Evolutionary conservation across 2,329 filamentous ascomycete species (phyloP), one percentile per base, ranked within the genome.

Genomic region (Fusarium marasasianum): DNA sequence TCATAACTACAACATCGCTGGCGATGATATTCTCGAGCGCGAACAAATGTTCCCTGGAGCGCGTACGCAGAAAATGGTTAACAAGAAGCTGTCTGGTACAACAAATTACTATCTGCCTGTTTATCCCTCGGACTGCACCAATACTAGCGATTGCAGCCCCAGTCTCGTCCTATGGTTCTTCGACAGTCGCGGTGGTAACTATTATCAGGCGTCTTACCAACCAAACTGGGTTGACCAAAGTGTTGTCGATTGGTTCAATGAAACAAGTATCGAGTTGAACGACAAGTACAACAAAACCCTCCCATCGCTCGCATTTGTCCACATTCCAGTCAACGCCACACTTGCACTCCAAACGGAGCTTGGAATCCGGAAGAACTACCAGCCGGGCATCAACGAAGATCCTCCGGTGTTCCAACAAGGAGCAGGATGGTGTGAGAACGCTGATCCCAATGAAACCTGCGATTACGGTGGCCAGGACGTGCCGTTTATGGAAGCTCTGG

Each of bases 91-190:
- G 8, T 81, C 81, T 0, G 86, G 86, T 1, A 76, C 84, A 2
- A 84, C 86, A 13, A 88, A 88, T 55, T 87, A 87, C 76, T 84
- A 85, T 66, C 78, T 88, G 1, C 84, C 85, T 1, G 84, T 88
- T 1, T 86, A 85, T 41, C 76, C 81, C 1, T 63, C 77, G 8
- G 72, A 79, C 11, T 86, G 85, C 69, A 71, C 64, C 13, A 64
- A 75, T 8, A 53, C 60, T 3, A 64, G 67, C 18, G 63, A 65
- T 7, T 86, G 85, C 64, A 66, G 73, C 3, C 84, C 85, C 0
- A 82, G 82, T 53, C 72, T 87, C 38, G 76, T 94, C 2, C 83
- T 94, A 4, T 94, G 91, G 91, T 94, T 94, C 82, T 93, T 94
- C 75, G 92, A 94, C 76, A 89, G 86, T 63, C 85, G 88, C 22